Percentiles rank a stretch among this genome's conserved stretches.
These are phyloP conservation scores for Periconia macrospinosa DNA, from an alignment of 2,329 filamentous ascomycete genomes.

Conservation along the genomic window DNA sequence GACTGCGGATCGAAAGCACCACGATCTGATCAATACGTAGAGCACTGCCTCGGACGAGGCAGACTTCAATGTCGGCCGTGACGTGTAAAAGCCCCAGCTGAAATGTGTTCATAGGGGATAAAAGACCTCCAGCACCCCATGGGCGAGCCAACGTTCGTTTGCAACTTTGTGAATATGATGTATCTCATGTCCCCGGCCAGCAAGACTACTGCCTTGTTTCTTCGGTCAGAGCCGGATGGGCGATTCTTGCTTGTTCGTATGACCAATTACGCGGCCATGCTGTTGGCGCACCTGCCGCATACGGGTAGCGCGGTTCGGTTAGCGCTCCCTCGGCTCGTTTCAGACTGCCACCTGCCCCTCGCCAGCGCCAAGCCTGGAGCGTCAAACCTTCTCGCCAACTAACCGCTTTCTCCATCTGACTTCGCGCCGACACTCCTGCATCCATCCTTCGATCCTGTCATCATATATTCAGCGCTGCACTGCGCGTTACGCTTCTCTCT, in stretches of 20 bases:
- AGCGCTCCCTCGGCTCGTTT: conserved; percentile 8
- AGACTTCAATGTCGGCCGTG: conserved; percentile 7
- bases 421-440: too few relatives aligned
- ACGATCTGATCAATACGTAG: background rate
- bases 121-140: conserved; percentile 3
- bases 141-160: conserved; percentile 7
- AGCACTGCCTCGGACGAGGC: conserved; percentile 1
- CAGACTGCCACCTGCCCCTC: conserved; percentile 1
- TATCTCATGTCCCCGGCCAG: conserved; percentile 5
- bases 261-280: background rate
- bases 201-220: conserved; percentile 8
- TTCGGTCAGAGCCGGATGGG: background rate
- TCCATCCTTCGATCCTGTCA: too few relatives aligned
- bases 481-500: background rate
- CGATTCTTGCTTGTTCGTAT: too few relatives aligned
- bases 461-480: too few relatives aligned
- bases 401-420: conserved; percentile 4
- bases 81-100: conserved; percentile 5
- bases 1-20: background rate
- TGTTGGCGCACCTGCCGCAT: background rate
- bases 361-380: conserved; percentile 4
- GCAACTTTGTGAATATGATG: conserved; percentile 8
- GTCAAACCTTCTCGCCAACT: conserved; percentile 5
- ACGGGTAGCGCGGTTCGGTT: conserved; percentile 6
- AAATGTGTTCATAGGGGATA: conserved; percentile 8